Conservation (phyloP, 768 basidiomycete genomes). For the Tricholoma matsutake region DNA sequence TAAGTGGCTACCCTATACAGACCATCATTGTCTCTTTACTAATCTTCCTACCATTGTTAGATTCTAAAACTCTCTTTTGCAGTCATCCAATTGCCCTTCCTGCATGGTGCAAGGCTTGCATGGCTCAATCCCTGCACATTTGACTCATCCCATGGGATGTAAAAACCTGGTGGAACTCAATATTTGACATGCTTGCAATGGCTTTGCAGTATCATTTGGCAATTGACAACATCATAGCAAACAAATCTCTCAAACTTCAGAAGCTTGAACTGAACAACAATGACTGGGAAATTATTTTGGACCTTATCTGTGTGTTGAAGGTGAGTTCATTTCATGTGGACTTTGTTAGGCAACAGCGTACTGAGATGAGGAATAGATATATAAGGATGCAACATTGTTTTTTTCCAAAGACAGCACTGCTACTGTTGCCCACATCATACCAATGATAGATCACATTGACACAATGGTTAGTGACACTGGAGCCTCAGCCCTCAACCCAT, state of each 20-base stretch:
- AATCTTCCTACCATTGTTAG: not conserved
- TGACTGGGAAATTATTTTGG: conserved; percentile 27
- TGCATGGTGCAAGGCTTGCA: conserved; percentile 2
- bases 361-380: conserved; percentile 16
- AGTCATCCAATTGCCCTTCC: conserved; percentile 8
- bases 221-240: conserved; percentile 19
- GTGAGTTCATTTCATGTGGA: conserved; percentile 12
- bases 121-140: not conserved
- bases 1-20: conserved; percentile 10
- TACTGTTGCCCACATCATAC: conserved; percentile 30
- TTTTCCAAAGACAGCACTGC: conserved; percentile 24
- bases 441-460: conserved; percentile 35
- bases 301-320: conserved; percentile 25
- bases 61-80: conserved; percentile 4
- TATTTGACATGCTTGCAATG: conserved; percentile 31
- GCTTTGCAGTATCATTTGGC: conserved; percentile 22
- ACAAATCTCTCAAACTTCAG: conserved; percentile 9
- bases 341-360: not conserved
- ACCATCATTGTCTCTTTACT: not conserved
- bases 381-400: conserved; percentile 29
- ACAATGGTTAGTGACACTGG: conserved; percentile 9
- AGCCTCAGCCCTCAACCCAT: not conserved
- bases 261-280: conserved; percentile 13
- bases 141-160: conserved; percentile 29
- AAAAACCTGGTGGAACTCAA: no score